Percentiles rank a stretch among this genome's conserved stretches.
Conservation (phyloP, 371 early-diverging fungal genomes). For the Batkoa obscura region DNA sequence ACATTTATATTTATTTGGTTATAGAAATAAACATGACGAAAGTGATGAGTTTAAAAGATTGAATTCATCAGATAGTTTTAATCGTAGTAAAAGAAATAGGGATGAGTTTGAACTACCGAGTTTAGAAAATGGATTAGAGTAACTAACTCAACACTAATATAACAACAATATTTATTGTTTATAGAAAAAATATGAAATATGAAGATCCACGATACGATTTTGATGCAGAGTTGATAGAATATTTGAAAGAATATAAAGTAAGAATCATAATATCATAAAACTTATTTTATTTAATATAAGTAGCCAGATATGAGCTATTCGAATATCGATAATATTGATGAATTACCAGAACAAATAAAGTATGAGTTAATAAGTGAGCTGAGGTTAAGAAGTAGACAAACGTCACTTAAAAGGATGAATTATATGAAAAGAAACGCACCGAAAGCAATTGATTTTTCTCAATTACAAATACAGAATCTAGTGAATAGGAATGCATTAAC, state of each 20-base stretch:
- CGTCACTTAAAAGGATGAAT: slow-evolving; percentile 52
- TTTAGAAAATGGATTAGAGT: slow-evolving; percentile 12
- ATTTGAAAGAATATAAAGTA: slow-evolving; percentile 29
- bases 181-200: slow-evolving; percentile 10
- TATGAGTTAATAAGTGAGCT: slow-evolving; percentile 78
- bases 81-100: slow-evolving; percentile 22
- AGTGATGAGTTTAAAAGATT: no score
- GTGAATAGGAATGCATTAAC: slow-evolving; percentile 73
- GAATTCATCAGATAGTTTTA: no score
- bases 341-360: slow-evolving; percentile 67
- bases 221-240: slow-evolving; percentile 31
- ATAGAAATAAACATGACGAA: no score
- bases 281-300: slow-evolving; percentile 11
- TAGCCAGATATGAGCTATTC: slow-evolving; percentile 36
- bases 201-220: slow-evolving; percentile 46
- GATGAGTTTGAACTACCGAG: slow-evolving; percentile 63
- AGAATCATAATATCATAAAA: slow-evolving; percentile 7
- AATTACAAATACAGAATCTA: slow-evolving; percentile 69
- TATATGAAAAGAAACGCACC: slow-evolving; percentile 42
- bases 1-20: no score
- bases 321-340: slow-evolving; percentile 34
- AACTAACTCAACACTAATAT: background rate
- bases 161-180: background rate
- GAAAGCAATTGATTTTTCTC: slow-evolving; percentile 71
- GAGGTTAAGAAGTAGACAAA: slow-evolving; percentile 61